These are phyloP conservation scores for Primulina tabacum DNA, from an alignment of 257 asterid species.

Conservation along the genomic window DNA sequence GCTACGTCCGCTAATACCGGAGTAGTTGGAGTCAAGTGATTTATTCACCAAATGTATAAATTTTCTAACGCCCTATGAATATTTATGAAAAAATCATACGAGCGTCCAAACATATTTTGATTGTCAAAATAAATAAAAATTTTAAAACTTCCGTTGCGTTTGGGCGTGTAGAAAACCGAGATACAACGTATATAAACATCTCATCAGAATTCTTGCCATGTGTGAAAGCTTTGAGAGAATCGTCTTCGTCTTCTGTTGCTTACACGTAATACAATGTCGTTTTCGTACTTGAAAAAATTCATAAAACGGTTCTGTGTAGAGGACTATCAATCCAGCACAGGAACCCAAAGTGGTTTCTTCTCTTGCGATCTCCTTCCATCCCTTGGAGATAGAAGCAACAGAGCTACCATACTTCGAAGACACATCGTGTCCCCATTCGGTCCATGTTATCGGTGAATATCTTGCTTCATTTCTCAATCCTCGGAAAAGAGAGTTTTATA, in stretches of 20 bases:
- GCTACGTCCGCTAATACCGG: too few species aligned
- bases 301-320: constrained; percentile 61
- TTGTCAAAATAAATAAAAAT: too few species aligned
- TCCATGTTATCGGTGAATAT: constrained; percentile 56
- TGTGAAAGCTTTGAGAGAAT: constrained; percentile 12
- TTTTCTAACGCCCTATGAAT: too few species aligned
- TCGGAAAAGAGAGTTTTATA: constrained; percentile 2
- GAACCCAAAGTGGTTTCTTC: constrained; percentile 55
- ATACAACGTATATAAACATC: constrained; percentile 43
- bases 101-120: too few species aligned
- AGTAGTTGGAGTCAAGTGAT: too few species aligned
- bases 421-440: constrained; percentile 66
- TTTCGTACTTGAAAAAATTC: constrained; percentile 49
- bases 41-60: too few species aligned
- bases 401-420: constrained; percentile 47
- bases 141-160: too few species aligned
- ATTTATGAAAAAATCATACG: too few species aligned
- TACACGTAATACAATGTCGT: constrained; percentile 39
- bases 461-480: constrained; percentile 17
- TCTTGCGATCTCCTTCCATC: constrained; percentile 75
- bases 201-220: constrained; percentile 18
- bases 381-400: constrained; percentile 76
- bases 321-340: constrained; percentile 38
- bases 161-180: too few species aligned
- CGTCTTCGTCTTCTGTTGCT: background rate